A percentile compares a stretch with the other conserved stretches of the same genome.
Evolutionary conservation across 108 stramenopile species (phyloP).

Genomic region (Epipyxis sp.): DNA sequence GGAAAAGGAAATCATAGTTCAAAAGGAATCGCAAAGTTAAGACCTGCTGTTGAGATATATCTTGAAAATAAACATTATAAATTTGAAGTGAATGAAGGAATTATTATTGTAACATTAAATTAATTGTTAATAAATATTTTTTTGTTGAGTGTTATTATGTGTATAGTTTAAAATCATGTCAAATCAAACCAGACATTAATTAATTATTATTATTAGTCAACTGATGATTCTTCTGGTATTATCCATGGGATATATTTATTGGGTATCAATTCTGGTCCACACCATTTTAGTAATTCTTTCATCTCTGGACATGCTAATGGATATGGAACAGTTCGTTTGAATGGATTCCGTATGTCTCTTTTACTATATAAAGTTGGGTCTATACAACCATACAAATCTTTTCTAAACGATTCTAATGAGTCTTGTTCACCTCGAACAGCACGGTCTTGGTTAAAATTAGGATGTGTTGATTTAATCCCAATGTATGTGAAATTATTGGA

Average conservation of each 20-base stretch:
- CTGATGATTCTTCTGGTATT: too few species aligned
- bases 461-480: slow-evolving; percentile 68
- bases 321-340: slow-evolving; percentile 76
- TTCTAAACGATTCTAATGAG: slow-evolving; percentile 71
- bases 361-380: slow-evolving; percentile 69
- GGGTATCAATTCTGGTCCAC: slow-evolving; percentile 71
- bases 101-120: too few species aligned
- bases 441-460: slow-evolving; percentile 39
- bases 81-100: too few species aligned
- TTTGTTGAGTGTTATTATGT: too few species aligned
- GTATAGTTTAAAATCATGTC: too few species aligned
- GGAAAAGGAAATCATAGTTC: too few species aligned
- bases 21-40: too few species aligned
- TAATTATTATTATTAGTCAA: too few species aligned
- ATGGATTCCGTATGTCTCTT: slow-evolving; percentile 79
- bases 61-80: too few species aligned
- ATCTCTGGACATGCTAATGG: slow-evolving; percentile 81
- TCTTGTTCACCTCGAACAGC: slow-evolving; percentile 58
- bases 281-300: slow-evolving; percentile 69
- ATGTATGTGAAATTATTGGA: slow-evolving; percentile 66
- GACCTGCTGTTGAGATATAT: too few species aligned
- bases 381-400: slow-evolving; percentile 89
- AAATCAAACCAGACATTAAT: too few species aligned
- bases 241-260: background rate
- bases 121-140: too few species aligned